Percentiles rank a stretch among this genome's conserved stretches.
Evolutionary conservation across 148 eudicot species (phyloP).

Genomic region (Bassia scoparia): DNA sequence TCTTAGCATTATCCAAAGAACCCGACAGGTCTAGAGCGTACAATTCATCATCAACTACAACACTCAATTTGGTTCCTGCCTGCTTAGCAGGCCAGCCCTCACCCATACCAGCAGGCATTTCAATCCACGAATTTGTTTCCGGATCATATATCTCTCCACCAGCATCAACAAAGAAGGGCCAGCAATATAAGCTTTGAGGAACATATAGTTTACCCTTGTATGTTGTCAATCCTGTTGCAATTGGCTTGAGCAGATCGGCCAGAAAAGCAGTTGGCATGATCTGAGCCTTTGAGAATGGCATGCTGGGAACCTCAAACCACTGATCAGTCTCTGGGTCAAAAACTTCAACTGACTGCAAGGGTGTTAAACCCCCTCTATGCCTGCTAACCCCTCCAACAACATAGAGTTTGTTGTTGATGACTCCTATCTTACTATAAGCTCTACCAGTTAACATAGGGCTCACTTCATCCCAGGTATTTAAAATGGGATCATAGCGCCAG

Average conservation of each 20-base stretch:
- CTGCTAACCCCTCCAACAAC: conserved; percentile 90
- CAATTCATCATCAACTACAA: conserved; percentile 66
- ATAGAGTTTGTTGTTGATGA: conserved; percentile 69
- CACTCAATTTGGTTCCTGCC: conserved; percentile 90
- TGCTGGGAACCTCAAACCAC: conserved; percentile 83
- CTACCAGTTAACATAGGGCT: conserved; percentile 67
- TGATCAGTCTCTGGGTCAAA: conserved; percentile 63
- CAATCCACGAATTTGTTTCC: conserved; percentile 70
- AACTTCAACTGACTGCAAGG: conserved; percentile 89
- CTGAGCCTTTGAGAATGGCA: conserved; percentile 95
- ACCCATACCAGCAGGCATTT: conserved; percentile 97
- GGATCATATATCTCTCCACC: conserved; percentile 98
- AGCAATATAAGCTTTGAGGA: conserved; percentile 88
- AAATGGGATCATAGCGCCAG: conserved; percentile 69
- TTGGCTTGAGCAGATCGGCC: conserved; percentile 83
- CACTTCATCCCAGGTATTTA: conserved; percentile 68
- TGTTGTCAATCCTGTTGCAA: conserved; percentile 90
- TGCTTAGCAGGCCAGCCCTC: conserved; percentile 99
- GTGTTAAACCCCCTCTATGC: conserved; percentile 66
- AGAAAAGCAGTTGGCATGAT: conserved; percentile 77
- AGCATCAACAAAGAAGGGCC: conserved; percentile 98
- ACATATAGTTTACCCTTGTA: conserved; percentile 82
- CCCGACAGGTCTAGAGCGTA: conserved; percentile 84
- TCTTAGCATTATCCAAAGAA: conserved; percentile 63
- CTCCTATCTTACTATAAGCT: conserved; percentile 85